Evolutionary conservation across 371 early-diverging fungal genomes (phyloP).

Genomic region (Coemansia sp.): DNA sequence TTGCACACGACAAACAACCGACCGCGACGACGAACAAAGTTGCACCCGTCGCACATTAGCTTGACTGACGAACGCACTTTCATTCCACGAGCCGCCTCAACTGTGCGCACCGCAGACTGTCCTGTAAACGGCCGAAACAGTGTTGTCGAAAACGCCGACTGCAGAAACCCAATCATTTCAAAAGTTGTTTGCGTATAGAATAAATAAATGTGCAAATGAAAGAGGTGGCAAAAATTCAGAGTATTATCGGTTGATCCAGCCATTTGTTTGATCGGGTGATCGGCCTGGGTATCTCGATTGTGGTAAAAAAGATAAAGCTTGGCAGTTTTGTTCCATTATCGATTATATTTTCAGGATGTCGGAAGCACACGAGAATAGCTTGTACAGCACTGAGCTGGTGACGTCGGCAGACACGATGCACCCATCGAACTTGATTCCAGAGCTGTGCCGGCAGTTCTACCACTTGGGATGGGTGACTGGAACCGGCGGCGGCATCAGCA

Average conservation of each 20-base stretch:
- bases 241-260: too few relatives aligned
- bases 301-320: too few relatives aligned
- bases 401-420: conserved; percentile 66
- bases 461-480: conserved; percentile 93
- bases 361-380: neutral
- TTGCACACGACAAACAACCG: conserved; percentile 75
- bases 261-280: too few relatives aligned
- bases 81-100: conserved; percentile 65
- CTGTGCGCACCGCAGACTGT: conserved; percentile 1
- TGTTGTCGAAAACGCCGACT: conserved; percentile 21
- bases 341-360: too few relatives aligned
- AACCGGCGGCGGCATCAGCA: conserved; percentile 93
- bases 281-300: too few relatives aligned
- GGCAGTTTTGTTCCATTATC: too few relatives aligned
- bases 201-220: neutral
- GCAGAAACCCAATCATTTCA: conserved; percentile 25
- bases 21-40: conserved; percentile 74
- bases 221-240: neutral
- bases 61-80: conserved; percentile 82
- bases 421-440: conserved; percentile 89
- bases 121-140: conserved; percentile 30
- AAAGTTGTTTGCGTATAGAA: too few relatives aligned
- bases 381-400: conserved; percentile 51
- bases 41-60: conserved; percentile 77
- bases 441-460: conserved; percentile 89